These are phyloP conservation scores for Xenoacremonium recifei DNA, from an alignment of 2,329 filamentous ascomycete genomes.

Conservation along the genomic window DNA sequence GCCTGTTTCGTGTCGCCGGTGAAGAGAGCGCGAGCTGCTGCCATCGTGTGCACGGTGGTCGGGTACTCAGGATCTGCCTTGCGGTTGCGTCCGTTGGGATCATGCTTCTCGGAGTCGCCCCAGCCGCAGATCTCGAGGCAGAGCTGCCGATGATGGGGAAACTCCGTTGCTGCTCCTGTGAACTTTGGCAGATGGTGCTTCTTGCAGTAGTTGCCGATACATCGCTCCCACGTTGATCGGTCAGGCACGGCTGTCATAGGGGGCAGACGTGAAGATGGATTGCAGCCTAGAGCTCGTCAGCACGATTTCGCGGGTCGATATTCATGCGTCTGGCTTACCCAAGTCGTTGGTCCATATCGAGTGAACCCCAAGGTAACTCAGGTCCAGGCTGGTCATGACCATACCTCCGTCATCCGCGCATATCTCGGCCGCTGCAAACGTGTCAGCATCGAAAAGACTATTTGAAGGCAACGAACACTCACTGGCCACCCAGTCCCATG, in stretches of 20 bases:
- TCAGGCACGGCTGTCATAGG: conserved; percentile 47
- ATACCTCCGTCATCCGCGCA: conserved; percentile 68
- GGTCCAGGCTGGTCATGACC: conserved; percentile 64
- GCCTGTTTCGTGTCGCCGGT: conserved; percentile 67
- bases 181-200: conserved; percentile 62
- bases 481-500: conserved; percentile 78
- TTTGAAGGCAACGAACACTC: conserved; percentile 24
- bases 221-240: conserved; percentile 55
- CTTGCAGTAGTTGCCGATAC: conserved; percentile 63
- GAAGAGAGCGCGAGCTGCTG: conserved; percentile 74
- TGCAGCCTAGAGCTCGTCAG: conserved; percentile 39
- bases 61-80: conserved; percentile 45
- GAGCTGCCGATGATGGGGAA: conserved; percentile 69
- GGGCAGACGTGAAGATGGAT: conserved; percentile 46
- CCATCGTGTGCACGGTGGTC: conserved; percentile 66
- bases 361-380: conserved; percentile 73
- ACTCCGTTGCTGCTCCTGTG: conserved; percentile 61
- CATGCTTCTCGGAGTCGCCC: conserved; percentile 56
- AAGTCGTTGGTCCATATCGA: conserved; percentile 71
- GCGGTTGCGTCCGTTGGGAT: conserved; percentile 42
- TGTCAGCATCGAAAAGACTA: conserved; percentile 14
- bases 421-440: conserved; percentile 54
- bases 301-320: neutral
- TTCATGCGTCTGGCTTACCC: conserved; percentile 40
- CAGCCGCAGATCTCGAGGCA: conserved; percentile 74